Percentiles rank a stretch among this genome's conserved stretches.
phyloP scores from a whole-genome alignment of 208 protist species.

The Crithidia bombi region DNA sequence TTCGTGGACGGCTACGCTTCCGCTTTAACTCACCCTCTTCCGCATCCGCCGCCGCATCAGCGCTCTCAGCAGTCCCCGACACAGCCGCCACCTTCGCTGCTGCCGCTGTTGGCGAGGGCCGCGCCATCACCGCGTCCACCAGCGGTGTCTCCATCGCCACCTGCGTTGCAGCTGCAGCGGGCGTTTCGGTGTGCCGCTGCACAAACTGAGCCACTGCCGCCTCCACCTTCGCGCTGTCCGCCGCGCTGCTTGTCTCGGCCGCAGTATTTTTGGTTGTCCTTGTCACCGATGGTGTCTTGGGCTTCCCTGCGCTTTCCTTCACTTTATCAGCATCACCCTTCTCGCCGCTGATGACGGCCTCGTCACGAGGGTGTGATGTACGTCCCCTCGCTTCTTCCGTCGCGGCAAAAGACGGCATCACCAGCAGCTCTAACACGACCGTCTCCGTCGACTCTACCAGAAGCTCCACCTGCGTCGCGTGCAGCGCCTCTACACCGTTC shows the following conservation, averaged over 20 bases:
- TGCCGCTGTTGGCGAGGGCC: slow-evolving; percentile 5
- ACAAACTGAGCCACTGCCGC: slow-evolving; percentile 8
- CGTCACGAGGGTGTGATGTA: no score
- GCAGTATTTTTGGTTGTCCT: no score
- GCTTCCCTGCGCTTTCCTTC: neutral
- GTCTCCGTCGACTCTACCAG: slow-evolving; percentile 49
- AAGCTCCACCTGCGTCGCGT: slow-evolving; percentile 43
- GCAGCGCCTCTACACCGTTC: slow-evolving; percentile 70
- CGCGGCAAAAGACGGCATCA: slow-evolving; percentile 34
- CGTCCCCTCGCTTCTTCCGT: neutral
- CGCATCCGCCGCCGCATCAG: no score
- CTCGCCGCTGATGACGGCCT: no score
- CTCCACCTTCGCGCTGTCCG: slow-evolving; percentile 2
- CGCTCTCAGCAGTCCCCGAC: no score
- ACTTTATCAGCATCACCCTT: no score
- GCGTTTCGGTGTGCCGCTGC: neutral
- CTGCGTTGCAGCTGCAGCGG: no score
- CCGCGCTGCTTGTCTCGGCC: neutral
- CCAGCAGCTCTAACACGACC: slow-evolving; percentile 64
- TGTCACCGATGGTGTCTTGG: no score
- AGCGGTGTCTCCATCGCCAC: slow-evolving; percentile 20
- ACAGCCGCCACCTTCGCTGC: neutral
- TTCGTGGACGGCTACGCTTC: slow-evolving; percentile 1
- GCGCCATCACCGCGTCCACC: slow-evolving; percentile 5
- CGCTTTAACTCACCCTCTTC: neutral